phyloP scores from a whole-genome alignment of 2,329 filamentous ascomycete species.

The Sarocladium kiliense region DNA sequence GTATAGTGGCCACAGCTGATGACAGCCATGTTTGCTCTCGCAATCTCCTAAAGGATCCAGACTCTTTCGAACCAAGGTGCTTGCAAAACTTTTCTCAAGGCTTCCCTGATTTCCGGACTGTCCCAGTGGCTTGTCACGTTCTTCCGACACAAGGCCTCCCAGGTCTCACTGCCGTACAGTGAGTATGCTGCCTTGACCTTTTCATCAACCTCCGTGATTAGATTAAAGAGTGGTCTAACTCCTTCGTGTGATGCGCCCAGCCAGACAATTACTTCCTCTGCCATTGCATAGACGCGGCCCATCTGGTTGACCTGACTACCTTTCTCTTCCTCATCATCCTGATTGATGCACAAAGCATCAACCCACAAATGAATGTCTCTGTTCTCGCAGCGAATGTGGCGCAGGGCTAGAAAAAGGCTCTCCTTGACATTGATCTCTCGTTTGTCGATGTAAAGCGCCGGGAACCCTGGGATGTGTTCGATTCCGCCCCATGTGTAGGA shows the following conservation, averaged over 20 bases:
- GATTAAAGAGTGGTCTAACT: neutral
- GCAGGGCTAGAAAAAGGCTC: neutral
- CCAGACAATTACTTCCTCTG: conserved; percentile 10
- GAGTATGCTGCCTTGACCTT: neutral
- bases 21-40: neutral
- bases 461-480: neutral
- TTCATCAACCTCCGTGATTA: neutral
- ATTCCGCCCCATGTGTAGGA: neutral
- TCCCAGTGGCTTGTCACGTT: neutral
- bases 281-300: conserved; percentile 8
- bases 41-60: conserved; percentile 4
- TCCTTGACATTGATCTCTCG: neutral
- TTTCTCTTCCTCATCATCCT: conserved; percentile 11
- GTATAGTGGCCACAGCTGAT: neutral
- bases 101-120: neutral
- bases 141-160: neutral
- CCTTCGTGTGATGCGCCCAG: neutral
- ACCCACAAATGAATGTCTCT: neutral
- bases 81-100: neutral
- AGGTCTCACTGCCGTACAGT: neutral
- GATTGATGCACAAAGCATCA: conserved; percentile 11
- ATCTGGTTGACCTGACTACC: conserved; percentile 9
- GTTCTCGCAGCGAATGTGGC: neutral
- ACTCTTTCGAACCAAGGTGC: neutral
- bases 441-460: neutral